phyloP scores from a whole-genome alignment of 176 grass and related monocot species.

The Secale cereale region DNA sequence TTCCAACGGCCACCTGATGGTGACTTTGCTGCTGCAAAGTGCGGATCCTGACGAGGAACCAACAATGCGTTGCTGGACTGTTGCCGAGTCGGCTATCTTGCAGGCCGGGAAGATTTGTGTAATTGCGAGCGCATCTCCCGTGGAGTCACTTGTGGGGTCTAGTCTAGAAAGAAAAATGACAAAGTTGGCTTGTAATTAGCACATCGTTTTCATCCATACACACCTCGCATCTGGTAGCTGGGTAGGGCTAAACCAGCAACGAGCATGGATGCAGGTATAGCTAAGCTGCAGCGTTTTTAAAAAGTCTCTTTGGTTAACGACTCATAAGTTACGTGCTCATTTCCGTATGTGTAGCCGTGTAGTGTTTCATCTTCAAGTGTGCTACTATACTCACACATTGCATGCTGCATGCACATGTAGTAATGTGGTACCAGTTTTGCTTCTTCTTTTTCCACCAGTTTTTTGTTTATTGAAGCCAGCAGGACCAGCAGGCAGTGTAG shows the following conservation, averaged over 20 bases:
- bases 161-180: neutral
- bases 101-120: too few relatives aligned
- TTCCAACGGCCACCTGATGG: neutral
- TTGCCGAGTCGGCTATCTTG: neutral
- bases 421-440: neutral
- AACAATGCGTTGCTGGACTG: neutral
- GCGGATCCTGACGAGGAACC: neutral
- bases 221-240: neutral
- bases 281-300: neutral
- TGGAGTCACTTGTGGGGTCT: neutral
- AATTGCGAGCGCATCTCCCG: neutral
- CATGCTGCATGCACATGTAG: neutral
- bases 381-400: neutral
- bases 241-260: neutral
- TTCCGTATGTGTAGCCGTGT: neutral
- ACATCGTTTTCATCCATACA: neutral
- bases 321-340: neutral
- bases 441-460: too few relatives aligned
- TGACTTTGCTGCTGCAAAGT: neutral
- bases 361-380: neutral
- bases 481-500: too few relatives aligned
- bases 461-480: too few relatives aligned
- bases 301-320: neutral
- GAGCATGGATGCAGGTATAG: neutral
- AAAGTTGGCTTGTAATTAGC: conserved; percentile 18